Evolutionary conservation across 495 filamentous ascomycete genomes (phyloP).

Genomic region (Aspergillus nidulans): DNA sequence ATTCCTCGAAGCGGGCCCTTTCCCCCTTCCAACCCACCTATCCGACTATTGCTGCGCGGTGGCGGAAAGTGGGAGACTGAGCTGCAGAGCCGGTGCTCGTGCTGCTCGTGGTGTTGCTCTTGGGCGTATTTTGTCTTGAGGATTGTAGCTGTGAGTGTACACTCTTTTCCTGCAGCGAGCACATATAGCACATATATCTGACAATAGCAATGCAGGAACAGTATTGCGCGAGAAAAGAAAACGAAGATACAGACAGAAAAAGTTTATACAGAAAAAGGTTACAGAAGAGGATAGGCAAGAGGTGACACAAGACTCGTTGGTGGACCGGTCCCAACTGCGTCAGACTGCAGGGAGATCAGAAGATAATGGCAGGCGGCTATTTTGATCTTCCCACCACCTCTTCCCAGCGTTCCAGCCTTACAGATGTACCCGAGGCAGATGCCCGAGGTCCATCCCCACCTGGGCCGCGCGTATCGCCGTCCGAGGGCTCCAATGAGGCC

Average conservation of each 20-base stretch:
- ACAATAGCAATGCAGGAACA: too few relatives aligned
- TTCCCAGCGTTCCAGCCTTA: constrained; percentile 28
- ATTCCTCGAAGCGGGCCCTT: constrained; percentile 27
- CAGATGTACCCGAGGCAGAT: constrained; percentile 24
- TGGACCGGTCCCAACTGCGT: neutral
- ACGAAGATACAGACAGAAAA: constrained; percentile 2
- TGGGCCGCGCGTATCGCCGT: constrained; percentile 27
- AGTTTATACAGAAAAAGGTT: neutral
- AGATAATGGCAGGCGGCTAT: constrained; percentile 41
- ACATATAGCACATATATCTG: constrained; percentile 5
- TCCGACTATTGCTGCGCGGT: constrained; percentile 9
- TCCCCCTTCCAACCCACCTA: constrained; percentile 17
- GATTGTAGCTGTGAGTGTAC: neutral
- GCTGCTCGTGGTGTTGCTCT: neutral
- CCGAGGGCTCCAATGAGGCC: constrained; percentile 22
- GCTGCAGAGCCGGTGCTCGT: constrained; percentile 13
- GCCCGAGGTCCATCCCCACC: constrained; percentile 24
- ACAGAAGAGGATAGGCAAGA: too few relatives aligned
- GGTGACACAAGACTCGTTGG: constrained; percentile 14
- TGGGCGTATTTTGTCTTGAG: constrained; percentile 14
- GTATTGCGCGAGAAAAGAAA: neutral
- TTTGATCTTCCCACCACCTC: constrained; percentile 32
- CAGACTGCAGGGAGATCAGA: constrained; percentile 11
- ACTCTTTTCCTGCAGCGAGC: neutral
- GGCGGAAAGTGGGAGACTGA: constrained; percentile 3